Evolutionary conservation across 129 eudicot species (phyloP).

Genomic region (Artemisia annua): DNA sequence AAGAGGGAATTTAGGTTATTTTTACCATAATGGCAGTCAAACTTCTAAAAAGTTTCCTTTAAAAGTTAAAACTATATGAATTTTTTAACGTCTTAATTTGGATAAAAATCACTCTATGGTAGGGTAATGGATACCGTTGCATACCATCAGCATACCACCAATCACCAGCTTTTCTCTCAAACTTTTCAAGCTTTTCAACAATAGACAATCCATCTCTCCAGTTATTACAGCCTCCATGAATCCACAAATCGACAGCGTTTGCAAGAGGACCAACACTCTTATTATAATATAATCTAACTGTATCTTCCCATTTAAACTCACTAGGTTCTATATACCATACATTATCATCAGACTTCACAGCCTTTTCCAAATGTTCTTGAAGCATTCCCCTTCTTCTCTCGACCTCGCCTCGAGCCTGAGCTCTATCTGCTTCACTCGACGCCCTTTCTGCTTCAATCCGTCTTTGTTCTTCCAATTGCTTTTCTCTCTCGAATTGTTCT

Average conservation of each 20-base stretch:
- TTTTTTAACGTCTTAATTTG: neutral
- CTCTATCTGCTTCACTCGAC: constrained; percentile 75
- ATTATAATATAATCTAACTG: constrained; percentile 69
- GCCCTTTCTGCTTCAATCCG: constrained; percentile 74
- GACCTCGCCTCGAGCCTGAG: constrained; percentile 68
- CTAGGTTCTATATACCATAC: constrained; percentile 76
- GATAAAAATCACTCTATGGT: neutral
- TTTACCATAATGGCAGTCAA: neutral
- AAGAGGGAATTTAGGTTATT: neutral
- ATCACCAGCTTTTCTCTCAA: constrained; percentile 57
- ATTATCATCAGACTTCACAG: constrained; percentile 43
- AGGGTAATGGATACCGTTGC: constrained; percentile 28
- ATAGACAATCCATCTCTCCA: constrained; percentile 91
- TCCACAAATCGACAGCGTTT: constrained; percentile 70
- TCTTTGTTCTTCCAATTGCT: constrained; percentile 68
- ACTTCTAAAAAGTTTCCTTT: neutral
- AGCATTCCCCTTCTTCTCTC: constrained; percentile 59
- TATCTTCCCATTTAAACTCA: constrained; percentile 61
- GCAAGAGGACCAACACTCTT: constrained; percentile 74
- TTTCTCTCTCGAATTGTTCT: constrained; percentile 71
- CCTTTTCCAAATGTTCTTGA: constrained; percentile 60
- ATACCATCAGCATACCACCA: constrained; percentile 96
- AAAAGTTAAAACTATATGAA: neutral
- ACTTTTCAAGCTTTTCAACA: constrained; percentile 60
- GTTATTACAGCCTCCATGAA: constrained; percentile 83